Conservation (phyloP, 2,329 filamentous ascomycete genomes). For the Dendrostoma leiphaemia region DNA sequence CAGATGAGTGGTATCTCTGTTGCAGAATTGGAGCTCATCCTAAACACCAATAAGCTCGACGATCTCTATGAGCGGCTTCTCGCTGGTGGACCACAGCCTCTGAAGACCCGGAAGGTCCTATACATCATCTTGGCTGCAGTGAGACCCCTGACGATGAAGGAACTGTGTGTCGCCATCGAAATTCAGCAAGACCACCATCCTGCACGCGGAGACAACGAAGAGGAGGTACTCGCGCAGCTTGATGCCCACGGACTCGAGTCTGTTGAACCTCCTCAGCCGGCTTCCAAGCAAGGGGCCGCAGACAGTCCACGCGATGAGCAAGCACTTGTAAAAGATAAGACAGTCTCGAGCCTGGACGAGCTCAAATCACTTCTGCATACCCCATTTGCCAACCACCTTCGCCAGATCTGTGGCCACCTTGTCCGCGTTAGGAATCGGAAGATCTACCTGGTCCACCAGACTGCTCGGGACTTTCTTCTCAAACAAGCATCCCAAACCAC, state of each 20-base stretch:
- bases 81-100: background rate
- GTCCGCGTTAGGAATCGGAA: background rate
- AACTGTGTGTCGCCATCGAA: background rate
- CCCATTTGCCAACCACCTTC: background rate
- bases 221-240: background rate
- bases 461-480: background rate
- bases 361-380: background rate
- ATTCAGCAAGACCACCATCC: background rate
- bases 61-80: background rate
- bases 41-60: background rate
- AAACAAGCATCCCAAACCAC: background rate
- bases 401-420: background rate
- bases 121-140: background rate
- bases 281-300: background rate
- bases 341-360: background rate
- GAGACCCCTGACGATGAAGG: background rate
- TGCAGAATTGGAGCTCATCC: background rate
- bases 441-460: background rate
- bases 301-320: background rate
- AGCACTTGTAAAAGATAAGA: background rate
- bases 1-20: background rate
- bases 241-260: background rate
- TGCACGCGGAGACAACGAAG: background rate
- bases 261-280: background rate
- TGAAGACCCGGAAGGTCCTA: background rate